phyloP scores from a whole-genome alignment of 495 filamentous ascomycete genomes.

The Letharia columbiana region DNA sequence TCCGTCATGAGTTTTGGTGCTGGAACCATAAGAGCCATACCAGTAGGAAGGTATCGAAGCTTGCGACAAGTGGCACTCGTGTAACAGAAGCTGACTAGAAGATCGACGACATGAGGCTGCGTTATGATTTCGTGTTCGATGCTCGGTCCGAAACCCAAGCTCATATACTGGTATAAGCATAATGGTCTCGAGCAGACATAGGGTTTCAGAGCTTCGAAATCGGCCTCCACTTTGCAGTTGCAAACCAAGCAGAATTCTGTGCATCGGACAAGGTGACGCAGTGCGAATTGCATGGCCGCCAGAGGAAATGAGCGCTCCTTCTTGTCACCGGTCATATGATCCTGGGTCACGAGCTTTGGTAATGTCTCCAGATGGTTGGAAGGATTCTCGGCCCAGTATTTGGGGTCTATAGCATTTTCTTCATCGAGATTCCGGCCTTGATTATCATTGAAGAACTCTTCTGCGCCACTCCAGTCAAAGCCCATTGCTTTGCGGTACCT shows the following conservation, averaged over 20 bases:
- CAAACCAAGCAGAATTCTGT: slow-evolving; percentile 86
- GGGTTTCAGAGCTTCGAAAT: slow-evolving; percentile 80
- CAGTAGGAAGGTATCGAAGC: slow-evolving; percentile 57
- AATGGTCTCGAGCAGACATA: slow-evolving; percentile 77
- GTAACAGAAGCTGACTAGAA: slow-evolving; percentile 79
- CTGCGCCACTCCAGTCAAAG: slow-evolving; percentile 65
- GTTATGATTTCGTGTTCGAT: slow-evolving; percentile 76
- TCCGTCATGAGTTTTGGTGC: slow-evolving; percentile 18
- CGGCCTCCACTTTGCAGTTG: slow-evolving; percentile 58
- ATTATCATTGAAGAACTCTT: slow-evolving; percentile 44
- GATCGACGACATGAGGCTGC: slow-evolving; percentile 77
- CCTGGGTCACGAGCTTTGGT: slow-evolving; percentile 34
- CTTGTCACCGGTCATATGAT: slow-evolving; percentile 40
- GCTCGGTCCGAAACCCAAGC: slow-evolving; percentile 74
- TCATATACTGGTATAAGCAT: slow-evolving; percentile 88
- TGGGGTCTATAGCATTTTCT: slow-evolving; percentile 29
- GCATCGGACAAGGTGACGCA: slow-evolving; percentile 73
- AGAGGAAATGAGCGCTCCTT: slow-evolving; percentile 54
- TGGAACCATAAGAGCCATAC: slow-evolving; percentile 64
- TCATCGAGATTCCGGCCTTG: slow-evolving; percentile 33
- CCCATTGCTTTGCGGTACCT: slow-evolving; percentile 45
- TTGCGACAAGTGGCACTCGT: slow-evolving; percentile 38
- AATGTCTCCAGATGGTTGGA: slow-evolving; percentile 20
- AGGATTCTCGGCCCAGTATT: slow-evolving; percentile 30
- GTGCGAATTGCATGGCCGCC: slow-evolving; percentile 67